Base-by-base conservation (phyloP, 2,329 filamentous ascomycete genomes). In the Trichoderma sp. region DNA sequence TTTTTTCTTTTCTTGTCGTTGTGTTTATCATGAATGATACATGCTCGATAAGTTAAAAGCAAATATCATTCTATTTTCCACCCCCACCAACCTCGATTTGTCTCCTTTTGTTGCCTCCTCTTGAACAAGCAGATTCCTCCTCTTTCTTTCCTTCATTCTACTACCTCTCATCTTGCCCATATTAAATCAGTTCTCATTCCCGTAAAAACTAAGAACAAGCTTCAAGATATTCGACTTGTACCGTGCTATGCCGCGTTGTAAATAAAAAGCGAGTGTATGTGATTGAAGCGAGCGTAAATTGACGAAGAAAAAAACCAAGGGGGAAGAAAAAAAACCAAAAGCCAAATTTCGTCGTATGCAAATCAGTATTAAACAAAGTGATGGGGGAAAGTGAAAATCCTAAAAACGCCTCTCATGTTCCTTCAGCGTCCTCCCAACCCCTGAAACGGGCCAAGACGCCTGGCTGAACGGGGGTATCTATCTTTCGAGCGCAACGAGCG, bases 311-410 rank as follows among this genome's bases (percentile, higher is more conserved):
- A 64, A 56, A 21, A 53, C 2, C 38, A 71, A 18, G n/a, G 27
- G 21, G 21, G 38, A 18, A 38, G 18, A 31, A n/a, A 16, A 69
- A 71, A 29, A 62, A 31, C 60, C 60, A 50, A 35, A 27, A 75
- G n/a, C 53, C 60, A 75, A 12, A 71, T 71, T 75, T 64, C 66
- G 56, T 64, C 59, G 73, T 75, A 71, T 71, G 66, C 74, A 75
- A 72, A 75, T 38, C 65, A 71, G 29, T 71, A 71, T 75, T 71
- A 75, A 73, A 75, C 38, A 66, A 72, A 50, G 53, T 75, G 64
- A 62, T 75, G 56, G 68, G 50, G 9, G 21, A 3, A 56, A 56
- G 24, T 14, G 35, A 21, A 75, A 62, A 75, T 66, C 56, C 59
- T 56, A 50, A 75, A 75, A 75, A 71, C 67, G 56, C 74, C 67